Evolutionary conservation across 1,139 yeast species (phyloP).

Genomic region (Candida neerlandica): DNA sequence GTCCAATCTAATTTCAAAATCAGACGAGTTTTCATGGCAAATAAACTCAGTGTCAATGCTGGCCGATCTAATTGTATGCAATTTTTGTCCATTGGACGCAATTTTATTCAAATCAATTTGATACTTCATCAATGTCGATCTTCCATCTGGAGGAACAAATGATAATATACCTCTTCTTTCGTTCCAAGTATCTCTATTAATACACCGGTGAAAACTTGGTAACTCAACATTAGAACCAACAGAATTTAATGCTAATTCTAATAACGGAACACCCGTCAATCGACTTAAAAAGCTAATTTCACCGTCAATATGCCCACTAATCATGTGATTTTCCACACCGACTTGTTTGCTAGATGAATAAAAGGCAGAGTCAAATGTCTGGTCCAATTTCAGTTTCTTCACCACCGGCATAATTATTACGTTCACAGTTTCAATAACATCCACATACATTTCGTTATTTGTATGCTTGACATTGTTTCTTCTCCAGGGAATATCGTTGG

Average conservation of each 20-base stretch:
- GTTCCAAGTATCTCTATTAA: conserved; percentile 50
- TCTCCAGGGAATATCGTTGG: conserved; percentile 69
- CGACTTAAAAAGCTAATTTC: conserved; percentile 62
- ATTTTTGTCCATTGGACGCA: conserved; percentile 19
- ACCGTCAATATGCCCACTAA: conserved; percentile 68
- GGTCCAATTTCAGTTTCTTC: conserved; percentile 13
- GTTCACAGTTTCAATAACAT: conserved; percentile 62
- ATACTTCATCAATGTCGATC: conserved; percentile 64
- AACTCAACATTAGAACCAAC: conserved; percentile 45
- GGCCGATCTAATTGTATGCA: conserved; percentile 53
- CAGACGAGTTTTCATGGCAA: conserved; percentile 63
- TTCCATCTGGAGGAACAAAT: conserved; percentile 91
- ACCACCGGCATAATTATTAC: conserved; percentile 40
- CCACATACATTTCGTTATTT: conserved; percentile 81
- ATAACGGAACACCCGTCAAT: conserved; percentile 74
- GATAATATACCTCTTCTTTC: conserved; percentile 45
- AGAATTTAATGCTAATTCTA: conserved; percentile 56
- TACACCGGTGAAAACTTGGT: conserved; percentile 65
- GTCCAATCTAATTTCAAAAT: conserved; percentile 72
- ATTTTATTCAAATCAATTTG: conserved; percentile 49
- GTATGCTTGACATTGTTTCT: conserved; percentile 63
- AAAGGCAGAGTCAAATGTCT: conserved; percentile 40
- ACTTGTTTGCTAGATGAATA: conserved; percentile 26
- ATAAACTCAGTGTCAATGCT: conserved; percentile 62
- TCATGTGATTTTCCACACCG: conserved; percentile 35